A percentile compares a stretch with the other conserved stretches of the same genome.
These are phyloP conservation scores for Lentinula raphanica DNA, from an alignment of 768 basidiomycete genomes.

Conservation along the genomic window DNA sequence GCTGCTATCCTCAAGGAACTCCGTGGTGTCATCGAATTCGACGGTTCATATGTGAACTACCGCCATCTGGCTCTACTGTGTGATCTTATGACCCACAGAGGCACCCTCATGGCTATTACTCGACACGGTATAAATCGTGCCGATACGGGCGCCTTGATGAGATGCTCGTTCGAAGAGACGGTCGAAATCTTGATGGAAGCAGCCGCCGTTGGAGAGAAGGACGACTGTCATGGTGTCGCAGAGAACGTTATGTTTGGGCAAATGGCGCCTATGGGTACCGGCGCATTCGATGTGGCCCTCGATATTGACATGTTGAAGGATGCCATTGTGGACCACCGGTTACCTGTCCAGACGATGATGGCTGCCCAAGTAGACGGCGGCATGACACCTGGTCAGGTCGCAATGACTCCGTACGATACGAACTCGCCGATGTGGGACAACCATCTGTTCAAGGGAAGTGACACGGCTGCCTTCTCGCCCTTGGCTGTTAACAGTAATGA, in stretches of 20 bases:
- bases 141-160: constrained; percentile 97
- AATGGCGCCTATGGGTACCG: constrained; percentile 99
- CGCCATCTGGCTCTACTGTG: constrained; percentile 94
- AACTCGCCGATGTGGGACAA: constrained; percentile 85
- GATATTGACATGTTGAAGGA: constrained; percentile 99
- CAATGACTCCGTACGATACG: constrained; percentile 95
- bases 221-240: constrained; percentile 97
- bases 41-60: constrained; percentile 99
- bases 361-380: constrained; percentile 77
- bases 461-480: constrained; percentile 91
- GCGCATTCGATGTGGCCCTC: constrained; percentile 90
- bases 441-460: constrained; percentile 73
- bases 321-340: constrained; percentile 92
- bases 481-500: constrained; percentile 84
- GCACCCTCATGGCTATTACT: constrained; percentile 94
- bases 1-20: constrained; percentile 92
- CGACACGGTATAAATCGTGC: constrained; percentile 99
- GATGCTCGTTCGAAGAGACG: constrained; percentile 99
- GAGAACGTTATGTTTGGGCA: constrained; percentile 99
- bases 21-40: constrained; percentile 95
- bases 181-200: constrained; percentile 99
- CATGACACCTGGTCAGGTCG: constrained; percentile 88
- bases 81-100: constrained; percentile 97
- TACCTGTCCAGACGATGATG: constrained; percentile 80
- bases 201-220: constrained; percentile 95